Evolutionary conservation across 768 basidiomycete genomes (phyloP).

Genomic region (Suillus plorans): DNA sequence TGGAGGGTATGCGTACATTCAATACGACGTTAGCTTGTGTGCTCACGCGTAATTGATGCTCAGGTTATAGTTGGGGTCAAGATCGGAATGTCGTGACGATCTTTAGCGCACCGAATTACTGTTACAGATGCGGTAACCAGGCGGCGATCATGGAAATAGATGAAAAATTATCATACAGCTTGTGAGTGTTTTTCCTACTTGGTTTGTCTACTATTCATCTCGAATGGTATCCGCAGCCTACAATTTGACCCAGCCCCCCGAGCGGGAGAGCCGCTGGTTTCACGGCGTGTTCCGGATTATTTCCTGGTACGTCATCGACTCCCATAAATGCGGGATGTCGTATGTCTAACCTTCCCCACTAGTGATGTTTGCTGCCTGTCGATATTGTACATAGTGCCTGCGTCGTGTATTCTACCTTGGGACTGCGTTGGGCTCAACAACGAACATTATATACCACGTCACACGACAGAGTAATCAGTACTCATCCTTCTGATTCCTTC

Average conservation of each 20-base stretch:
- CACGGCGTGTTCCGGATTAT: constrained; percentile 91
- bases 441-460: constrained; percentile 16
- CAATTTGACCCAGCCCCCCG: constrained; percentile 99
- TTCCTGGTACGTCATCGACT: constrained; percentile 65
- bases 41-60: constrained; percentile 6
- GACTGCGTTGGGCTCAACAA: constrained; percentile 9
- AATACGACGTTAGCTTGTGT: constrained; percentile 7
- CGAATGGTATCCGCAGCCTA: constrained; percentile 55
- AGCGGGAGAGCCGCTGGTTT: constrained; percentile 97
- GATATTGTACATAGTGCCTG: constrained; percentile 25
- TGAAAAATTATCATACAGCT: constrained; percentile 93
- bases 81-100: constrained; percentile 99
- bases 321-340: neutral
- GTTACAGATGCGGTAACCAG: constrained; percentile 99
- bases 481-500: neutral
- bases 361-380: constrained; percentile 20
- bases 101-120: constrained; percentile 99
- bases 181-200: constrained; percentile 49
- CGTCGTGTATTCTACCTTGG: constrained; percentile 22
- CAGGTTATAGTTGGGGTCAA: constrained; percentile 96
- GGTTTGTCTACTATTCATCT: neutral
- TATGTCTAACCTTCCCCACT: constrained; percentile 2
- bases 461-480: constrained; percentile 16
- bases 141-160: constrained; percentile 99
- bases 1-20: constrained; percentile 73